phyloP scores from a whole-genome alignment of 2,329 filamentous ascomycete species.

The Mollisia scopiformis region DNA sequence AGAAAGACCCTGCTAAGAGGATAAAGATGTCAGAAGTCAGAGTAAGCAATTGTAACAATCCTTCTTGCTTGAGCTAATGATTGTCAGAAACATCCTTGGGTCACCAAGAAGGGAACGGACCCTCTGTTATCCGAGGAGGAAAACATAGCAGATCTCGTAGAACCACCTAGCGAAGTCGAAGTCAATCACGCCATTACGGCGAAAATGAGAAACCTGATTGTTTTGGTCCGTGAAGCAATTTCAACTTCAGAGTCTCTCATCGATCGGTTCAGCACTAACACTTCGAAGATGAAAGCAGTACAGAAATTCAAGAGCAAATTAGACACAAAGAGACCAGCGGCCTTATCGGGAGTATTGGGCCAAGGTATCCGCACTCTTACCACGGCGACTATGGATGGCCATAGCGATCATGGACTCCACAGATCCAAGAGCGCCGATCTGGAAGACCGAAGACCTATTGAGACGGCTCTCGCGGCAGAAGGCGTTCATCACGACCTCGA shows the following conservation, averaged over 20 bases:
- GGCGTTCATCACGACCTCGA: conserved; percentile 53
- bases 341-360: conserved; percentile 62
- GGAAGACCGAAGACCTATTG: conserved; percentile 51
- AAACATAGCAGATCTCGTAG: conserved; percentile 81
- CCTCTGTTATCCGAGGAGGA: conserved; percentile 79
- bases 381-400: conserved; percentile 48
- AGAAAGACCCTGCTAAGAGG: conserved; percentile 82
- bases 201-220: conserved; percentile 84
- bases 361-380: conserved; percentile 49
- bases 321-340: conserved; percentile 52
- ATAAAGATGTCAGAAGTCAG: conserved; percentile 83
- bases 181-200: conserved; percentile 88
- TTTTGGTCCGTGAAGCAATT: conserved; percentile 62
- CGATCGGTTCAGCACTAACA: conserved; percentile 12
- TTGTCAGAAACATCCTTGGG: conserved; percentile 84
- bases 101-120: conserved; percentile 80
- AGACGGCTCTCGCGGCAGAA: conserved; percentile 53
- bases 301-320: conserved; percentile 83
- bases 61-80: background rate
- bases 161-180: conserved; percentile 86
- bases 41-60: conserved; percentile 52
- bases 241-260: background rate
- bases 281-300: conserved; percentile 79
- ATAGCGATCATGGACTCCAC: conserved; percentile 29
- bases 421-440: conserved; percentile 53